These are phyloP conservation scores for Rhododendron molle DNA, from an alignment of 148 eudicot species.

Conservation along the genomic window DNA sequence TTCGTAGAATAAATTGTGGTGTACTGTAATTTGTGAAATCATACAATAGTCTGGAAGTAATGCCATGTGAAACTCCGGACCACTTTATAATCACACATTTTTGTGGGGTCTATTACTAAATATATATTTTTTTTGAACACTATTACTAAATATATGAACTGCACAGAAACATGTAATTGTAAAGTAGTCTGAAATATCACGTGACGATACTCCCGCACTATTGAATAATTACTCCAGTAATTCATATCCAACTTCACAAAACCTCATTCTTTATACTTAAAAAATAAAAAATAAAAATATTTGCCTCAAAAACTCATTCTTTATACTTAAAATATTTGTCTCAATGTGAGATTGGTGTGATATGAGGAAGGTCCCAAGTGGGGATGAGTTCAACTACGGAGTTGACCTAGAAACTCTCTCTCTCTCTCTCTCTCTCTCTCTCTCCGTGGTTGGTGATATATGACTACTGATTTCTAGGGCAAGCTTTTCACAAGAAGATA, in stretches of 20 bases:
- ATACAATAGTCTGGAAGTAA: accelerated
- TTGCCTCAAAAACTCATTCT: background rate
- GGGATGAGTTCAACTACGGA: constrained; percentile 35
- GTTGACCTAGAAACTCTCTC: constrained; percentile 34
- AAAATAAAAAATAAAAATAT: no score
- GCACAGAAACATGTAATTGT: no score
- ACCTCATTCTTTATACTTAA: background rate
- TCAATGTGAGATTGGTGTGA: constrained; percentile 14
- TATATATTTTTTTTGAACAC: no score
- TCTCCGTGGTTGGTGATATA: background rate
- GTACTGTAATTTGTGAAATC: background rate
- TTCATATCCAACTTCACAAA: background rate
- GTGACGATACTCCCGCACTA: no score
- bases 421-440: background rate
- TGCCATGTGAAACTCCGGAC: accelerated
- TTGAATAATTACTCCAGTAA: no score
- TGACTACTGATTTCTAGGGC: background rate
- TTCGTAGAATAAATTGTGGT: background rate
- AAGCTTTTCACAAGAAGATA: background rate
- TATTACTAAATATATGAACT: no score
- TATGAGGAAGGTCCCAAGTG: constrained; percentile 50
- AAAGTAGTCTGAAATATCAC: no score
- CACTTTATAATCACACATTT: no score
- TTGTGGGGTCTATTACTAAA: accelerated
- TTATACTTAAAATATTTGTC: background rate